A percentile compares a stretch with the other conserved stretches of the same genome.
Conservation (phyloP, 805 yeast species). For the Candida ovalis region DNA sequence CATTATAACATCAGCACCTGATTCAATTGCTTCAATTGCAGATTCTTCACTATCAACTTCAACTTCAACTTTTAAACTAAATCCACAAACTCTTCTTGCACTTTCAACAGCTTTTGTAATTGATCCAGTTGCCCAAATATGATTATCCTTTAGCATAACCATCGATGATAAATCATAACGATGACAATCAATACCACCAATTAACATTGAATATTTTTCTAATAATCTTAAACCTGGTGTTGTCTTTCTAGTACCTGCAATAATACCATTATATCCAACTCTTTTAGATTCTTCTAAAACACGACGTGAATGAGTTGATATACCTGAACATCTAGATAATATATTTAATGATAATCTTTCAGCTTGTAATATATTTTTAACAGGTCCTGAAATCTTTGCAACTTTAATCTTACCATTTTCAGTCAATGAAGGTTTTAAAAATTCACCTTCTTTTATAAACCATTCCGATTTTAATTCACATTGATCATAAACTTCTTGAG, state of each 20-base stretch:
- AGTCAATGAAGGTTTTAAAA: constrained; percentile 37
- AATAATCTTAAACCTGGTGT: constrained; percentile 89
- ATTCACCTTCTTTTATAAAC: constrained; percentile 68
- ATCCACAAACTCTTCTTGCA: constrained; percentile 83
- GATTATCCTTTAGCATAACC: constrained; percentile 97
- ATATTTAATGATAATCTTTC: constrained; percentile 85
- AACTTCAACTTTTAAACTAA: constrained; percentile 86
- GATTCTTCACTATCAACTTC: constrained; percentile 83
- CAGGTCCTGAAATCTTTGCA: constrained; percentile 78
- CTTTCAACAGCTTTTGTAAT: constrained; percentile 75
- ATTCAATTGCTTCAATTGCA: constrained; percentile 87
- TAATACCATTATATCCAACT: constrained; percentile 71
- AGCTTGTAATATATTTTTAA: constrained; percentile 70
- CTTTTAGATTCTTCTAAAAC: constrained; percentile 60
- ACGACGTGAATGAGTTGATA: constrained; percentile 69
- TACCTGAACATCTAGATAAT: constrained; percentile 79
- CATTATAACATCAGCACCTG: constrained; percentile 97
- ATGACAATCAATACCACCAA: constrained; percentile 93
- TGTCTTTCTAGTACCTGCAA: constrained; percentile 97
- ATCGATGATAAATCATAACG: constrained; percentile 86
- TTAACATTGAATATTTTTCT: constrained; percentile 92
- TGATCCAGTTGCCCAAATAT: constrained; percentile 88
- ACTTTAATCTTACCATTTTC: constrained; percentile 58
- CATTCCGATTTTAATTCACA: constrained; percentile 70
- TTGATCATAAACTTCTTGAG: constrained; percentile 76